Evolutionary conservation across 805 yeast species (phyloP).

Genomic region (Zygosaccharomyces bailii): DNA sequence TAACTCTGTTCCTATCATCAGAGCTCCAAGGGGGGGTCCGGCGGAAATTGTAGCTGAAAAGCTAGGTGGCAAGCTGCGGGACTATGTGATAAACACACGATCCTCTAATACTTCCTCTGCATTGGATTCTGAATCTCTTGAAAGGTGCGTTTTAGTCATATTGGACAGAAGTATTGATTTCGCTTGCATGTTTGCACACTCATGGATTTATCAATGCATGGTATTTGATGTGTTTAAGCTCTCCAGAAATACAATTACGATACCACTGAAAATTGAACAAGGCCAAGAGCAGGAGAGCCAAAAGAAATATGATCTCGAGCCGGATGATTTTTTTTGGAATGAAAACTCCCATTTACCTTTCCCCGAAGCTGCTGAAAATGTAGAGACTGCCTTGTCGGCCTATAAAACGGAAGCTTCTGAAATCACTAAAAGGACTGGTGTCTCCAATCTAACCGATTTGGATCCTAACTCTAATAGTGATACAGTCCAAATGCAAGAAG

Average conservation of each 20-base stretch:
- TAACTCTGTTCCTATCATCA: slow-evolving; percentile 79
- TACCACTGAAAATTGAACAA: slow-evolving; percentile 42
- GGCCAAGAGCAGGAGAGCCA: slow-evolving; percentile 39
- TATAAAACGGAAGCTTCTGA: slow-evolving; percentile 88
- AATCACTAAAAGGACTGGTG: slow-evolving; percentile 69
- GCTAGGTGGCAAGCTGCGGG: slow-evolving; percentile 78
- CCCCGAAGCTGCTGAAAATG: slow-evolving; percentile 98
- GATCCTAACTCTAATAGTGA: slow-evolving; percentile 52
- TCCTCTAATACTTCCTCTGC: slow-evolving; percentile 26
- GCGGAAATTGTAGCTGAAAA: slow-evolving; percentile 91
- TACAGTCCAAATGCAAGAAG: slow-evolving; percentile 71
- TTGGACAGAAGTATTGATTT: slow-evolving; percentile 88
- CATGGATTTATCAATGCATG: slow-evolving; percentile 97
- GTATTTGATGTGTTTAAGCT: slow-evolving; percentile 87
- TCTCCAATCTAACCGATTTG: slow-evolving; percentile 68
- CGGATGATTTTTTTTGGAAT: slow-evolving; percentile 89
- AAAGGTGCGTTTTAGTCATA: slow-evolving; percentile 73
- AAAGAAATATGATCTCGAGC: slow-evolving; percentile 82
- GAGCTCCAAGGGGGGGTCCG: slow-evolving; percentile 91
- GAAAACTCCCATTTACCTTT: slow-evolving; percentile 83
- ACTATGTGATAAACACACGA: slow-evolving; percentile 69
- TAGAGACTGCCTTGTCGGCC: slow-evolving; percentile 73
- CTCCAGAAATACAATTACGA: slow-evolving; percentile 74
- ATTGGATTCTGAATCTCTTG: slow-evolving; percentile 35
- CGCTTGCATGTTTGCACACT: slow-evolving; percentile 91